Evolutionary conservation across 2,329 filamentous ascomycete genomes (phyloP), one percentile per base, ranked within the genome.

Genomic region (Colletotrichum higginsianum): DNA sequence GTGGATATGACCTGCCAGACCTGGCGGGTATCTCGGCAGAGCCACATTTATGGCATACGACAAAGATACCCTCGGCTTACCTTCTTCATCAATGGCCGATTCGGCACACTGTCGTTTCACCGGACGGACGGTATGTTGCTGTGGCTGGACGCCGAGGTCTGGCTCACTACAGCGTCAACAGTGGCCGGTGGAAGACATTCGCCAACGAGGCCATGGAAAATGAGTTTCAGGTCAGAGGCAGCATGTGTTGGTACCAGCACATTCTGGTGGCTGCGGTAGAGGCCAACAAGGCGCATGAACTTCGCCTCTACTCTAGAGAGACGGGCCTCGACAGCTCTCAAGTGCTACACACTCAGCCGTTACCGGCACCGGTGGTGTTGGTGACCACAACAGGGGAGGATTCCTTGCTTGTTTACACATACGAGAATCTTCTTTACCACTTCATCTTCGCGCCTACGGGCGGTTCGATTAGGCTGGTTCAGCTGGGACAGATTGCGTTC

Each of bases 161-260:
- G 62, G 96, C 96, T 12, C 96, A 99, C 80, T 99, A 99, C 82
- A 98, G 96, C 78, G 90, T 98, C 73, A 93, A 93, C 75, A 98
- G 96, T 79, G 94, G 96, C 38, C 89, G 96, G 70, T 99, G 96
- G 96, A 98, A 97, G 80, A 97, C 93, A 0, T 99, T 99, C 80
- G 88, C 92, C 60, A 94, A 95, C 76, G 88, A 91, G 35, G 90
- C 88, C 40, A 89, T 92, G 78, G 96, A 98, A 81, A 95, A 95
- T 76, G 94, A 95, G 74, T 99, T 99, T 79, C 91, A 94, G 30
- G 94, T 99, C 16, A 88, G 95, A 74, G 96, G 96, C 60, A 96
- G 96, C 8, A 98, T 99, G 95, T 98, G 96, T 80, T 99, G 96
- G 96, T 95, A 97, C 79, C 95, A 97, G 75, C 96, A 99, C 82